phyloP scores from a whole-genome alignment of 2,329 filamentous ascomycete genomes.

The Gaeumannomyces tritici region DNA sequence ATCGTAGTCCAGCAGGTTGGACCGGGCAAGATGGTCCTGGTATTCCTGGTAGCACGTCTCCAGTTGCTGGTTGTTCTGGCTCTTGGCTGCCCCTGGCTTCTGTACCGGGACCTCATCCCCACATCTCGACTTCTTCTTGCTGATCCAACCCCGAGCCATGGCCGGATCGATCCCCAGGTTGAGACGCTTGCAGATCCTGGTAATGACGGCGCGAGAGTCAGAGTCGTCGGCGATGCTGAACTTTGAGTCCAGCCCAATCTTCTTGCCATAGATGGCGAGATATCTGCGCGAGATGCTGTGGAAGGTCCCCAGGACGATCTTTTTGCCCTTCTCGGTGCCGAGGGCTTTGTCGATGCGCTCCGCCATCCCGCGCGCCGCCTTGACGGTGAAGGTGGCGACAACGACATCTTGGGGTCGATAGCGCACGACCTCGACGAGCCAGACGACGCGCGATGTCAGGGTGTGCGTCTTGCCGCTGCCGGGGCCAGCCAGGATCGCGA shows the following conservation, averaged over 20 bases:
- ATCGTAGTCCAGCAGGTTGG: slow-evolving; percentile 88
- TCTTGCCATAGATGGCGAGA: slow-evolving; percentile 70
- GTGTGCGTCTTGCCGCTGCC: slow-evolving; percentile 91
- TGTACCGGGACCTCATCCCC: slow-evolving; percentile 32
- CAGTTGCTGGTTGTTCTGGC: slow-evolving; percentile 31
- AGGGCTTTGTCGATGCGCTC: slow-evolving; percentile 73
- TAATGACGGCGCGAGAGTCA: slow-evolving; percentile 71
- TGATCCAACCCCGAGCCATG: slow-evolving; percentile 66
- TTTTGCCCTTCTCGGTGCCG: slow-evolving; percentile 65
- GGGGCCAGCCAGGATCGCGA: slow-evolving; percentile 59
- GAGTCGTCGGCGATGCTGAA: slow-evolving; percentile 86
- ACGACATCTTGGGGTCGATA: slow-evolving; percentile 80
- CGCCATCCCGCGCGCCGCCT: slow-evolving; percentile 89
- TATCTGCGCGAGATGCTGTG: slow-evolving; percentile 88
- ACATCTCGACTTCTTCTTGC: slow-evolving; percentile 45
- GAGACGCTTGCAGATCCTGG: slow-evolving; percentile 71
- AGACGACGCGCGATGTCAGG: slow-evolving; percentile 83
- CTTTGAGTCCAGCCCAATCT: slow-evolving; percentile 71
- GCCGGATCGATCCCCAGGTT: slow-evolving; percentile 59
- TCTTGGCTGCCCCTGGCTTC: slow-evolving; percentile 27
- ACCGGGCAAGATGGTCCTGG: slow-evolving; percentile 60
- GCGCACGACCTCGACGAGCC: slow-evolving; percentile 64
- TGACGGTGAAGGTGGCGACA: slow-evolving; percentile 95
- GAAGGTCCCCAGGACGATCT: slow-evolving; percentile 83
- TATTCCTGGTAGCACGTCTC: slow-evolving; percentile 65